Base-by-base conservation (phyloP, 2,329 filamentous ascomycete species). In the Beauveria rudraprayagi region DNA sequence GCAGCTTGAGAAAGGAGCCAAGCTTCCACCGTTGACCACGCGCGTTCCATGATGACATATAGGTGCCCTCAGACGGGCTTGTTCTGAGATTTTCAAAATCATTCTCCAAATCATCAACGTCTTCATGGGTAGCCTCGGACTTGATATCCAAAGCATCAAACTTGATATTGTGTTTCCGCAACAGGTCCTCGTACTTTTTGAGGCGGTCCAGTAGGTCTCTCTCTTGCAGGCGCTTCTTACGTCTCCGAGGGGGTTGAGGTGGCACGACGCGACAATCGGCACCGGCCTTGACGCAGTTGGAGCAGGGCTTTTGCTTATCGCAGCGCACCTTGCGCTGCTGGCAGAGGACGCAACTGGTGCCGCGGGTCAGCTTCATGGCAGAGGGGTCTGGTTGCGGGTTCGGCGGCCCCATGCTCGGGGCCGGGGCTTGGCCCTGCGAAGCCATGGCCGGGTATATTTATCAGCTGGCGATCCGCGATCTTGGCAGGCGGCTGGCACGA, bases 281-380 rank as follows among this genome's bases (percentile, higher is more conserved):
- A 24, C 78, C 75, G 57, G 83, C 80, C 72, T 83, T 87, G 69
- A 84, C 76, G 69, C 88, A 91, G 72, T 88, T 87, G 67, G 81
- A 78, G 69, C 89, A 91, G 17, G 88, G 88, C 72, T 86, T 86
- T 66, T 81, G 83, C 72, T 87, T 88, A 72, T 91, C 85, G 72
- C 89, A 91, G 63, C 86, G 86, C 47, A 91, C 82, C 71, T 91
- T 91, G 63, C 88, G 84, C 70, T 89, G 87, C 70, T 92, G 88
- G 69, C 90, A 93, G 22, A 86, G 78, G 16, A 90, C 80, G 68
- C 90, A 93, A 63, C 82, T 84, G 63, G 83, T 82, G 62, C 82
- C 82, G 55, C 83, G 77, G 44, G 82, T 84, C 66, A 85, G 72
- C 71, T 85, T 85, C 66, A 81, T 71, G 60, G 75, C 72, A 44